phyloP scores from a whole-genome alignment of 2,329 filamentous ascomycete genomes.

The Camptophora hylomeconis region DNA sequence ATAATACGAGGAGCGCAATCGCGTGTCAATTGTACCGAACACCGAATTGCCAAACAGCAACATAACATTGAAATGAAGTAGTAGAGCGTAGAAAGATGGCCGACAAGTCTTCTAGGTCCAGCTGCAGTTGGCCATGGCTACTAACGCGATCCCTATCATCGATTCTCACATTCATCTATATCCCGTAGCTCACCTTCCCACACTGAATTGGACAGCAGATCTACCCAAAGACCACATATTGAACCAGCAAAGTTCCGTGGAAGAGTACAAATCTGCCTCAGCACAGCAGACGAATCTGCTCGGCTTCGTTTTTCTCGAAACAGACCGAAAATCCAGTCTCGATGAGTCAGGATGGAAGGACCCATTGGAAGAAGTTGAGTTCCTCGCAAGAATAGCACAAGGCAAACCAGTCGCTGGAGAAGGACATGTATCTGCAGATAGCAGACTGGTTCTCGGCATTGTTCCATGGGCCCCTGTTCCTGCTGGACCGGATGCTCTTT shows the following conservation, averaged over 20 bases:
- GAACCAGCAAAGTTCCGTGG: conserved; percentile 49
- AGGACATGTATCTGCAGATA: conserved; percentile 42
- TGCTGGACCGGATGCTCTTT: conserved; percentile 46
- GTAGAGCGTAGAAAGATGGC: too few relatives aligned
- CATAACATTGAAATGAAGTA: too few relatives aligned
- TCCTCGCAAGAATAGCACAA: conserved; percentile 52
- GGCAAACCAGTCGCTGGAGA: conserved; percentile 45
- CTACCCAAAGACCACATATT: conserved; percentile 47
- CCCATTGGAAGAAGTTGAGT: conserved; percentile 60
- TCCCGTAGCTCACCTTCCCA: conserved; percentile 51
- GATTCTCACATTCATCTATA: conserved; percentile 90
- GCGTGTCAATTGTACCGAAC: too few relatives aligned
- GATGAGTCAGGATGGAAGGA: conserved; percentile 47
- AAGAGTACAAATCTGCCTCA: conserved; percentile 45
- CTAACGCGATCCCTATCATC: conserved; percentile 46
- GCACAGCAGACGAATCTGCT: conserved; percentile 31
- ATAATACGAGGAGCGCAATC: too few relatives aligned
- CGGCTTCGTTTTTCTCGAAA: conserved; percentile 74
- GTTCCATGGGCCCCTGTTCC: conserved; percentile 80
- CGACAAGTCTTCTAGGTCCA: too few relatives aligned
- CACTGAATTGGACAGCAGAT: conserved; percentile 50
- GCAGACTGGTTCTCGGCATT: conserved; percentile 50
- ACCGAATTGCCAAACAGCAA: too few relatives aligned
- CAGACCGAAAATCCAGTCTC: conserved; percentile 56
- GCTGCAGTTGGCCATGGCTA: too few relatives aligned